Percentiles rank a stretch among this genome's conserved stretches.
These are phyloP conservation scores for Umbilicus rupestris DNA, from an alignment of 164 flowering plant genomes.

Conservation along the genomic window DNA sequence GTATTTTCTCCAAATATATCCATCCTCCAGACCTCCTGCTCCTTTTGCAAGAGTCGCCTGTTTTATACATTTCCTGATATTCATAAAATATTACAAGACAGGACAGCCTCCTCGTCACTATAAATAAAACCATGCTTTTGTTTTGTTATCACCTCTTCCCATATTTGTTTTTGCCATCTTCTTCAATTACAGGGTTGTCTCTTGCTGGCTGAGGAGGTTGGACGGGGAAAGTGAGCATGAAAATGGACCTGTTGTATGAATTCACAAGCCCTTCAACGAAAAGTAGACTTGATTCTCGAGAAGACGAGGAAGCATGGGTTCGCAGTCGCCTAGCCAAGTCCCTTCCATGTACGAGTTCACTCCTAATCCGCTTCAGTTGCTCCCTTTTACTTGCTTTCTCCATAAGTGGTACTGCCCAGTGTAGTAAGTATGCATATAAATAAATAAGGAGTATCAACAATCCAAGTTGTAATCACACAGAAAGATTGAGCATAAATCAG, in stretches of 20 bases:
- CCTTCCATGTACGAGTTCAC: constrained; percentile 47
- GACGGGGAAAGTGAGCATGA: constrained; percentile 18
- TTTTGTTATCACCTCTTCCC: background rate
- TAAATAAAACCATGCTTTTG: background rate
- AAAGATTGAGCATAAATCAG: background rate
- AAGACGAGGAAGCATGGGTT: constrained; percentile 24
- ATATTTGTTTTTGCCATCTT: too few relatives aligned
- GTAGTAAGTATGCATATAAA: background rate
- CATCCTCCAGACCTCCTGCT: constrained; percentile 39
- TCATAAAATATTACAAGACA: background rate
- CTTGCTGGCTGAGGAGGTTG: background rate
- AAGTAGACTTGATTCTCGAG: background rate
- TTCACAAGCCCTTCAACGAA: constrained; percentile 29
- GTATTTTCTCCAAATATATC: constrained; percentile 48
- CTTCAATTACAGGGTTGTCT: too few relatives aligned
- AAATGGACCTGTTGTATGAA: constrained; percentile 38
- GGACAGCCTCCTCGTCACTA: too few relatives aligned
- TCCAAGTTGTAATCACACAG: background rate
- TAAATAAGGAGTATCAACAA: background rate
- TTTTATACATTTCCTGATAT: constrained; percentile 32
- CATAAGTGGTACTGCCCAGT: background rate
- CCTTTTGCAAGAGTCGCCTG: constrained; percentile 25
- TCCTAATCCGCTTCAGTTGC: constrained; percentile 26
- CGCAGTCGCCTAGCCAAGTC: constrained; percentile 41
- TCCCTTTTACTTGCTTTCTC: constrained; percentile 14